phyloP scores from a whole-genome alignment of 1,139 yeast species.

The Diutina scorzettiae region DNA sequence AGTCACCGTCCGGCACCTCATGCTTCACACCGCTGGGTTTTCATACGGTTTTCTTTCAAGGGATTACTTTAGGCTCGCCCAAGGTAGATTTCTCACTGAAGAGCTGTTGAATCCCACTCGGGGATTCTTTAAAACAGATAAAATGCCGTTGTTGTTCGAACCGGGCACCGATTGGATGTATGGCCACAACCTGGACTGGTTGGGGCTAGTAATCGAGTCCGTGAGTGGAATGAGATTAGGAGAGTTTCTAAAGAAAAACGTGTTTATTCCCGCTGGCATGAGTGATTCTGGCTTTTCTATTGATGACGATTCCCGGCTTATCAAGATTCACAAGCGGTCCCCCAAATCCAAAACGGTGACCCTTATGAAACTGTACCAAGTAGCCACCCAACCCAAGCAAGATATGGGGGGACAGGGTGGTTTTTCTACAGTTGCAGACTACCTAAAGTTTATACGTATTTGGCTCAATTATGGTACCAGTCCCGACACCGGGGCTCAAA shows the following conservation, averaged over 20 bases:
- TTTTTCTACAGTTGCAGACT: conserved; percentile 32
- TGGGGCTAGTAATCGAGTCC: conserved; percentile 34
- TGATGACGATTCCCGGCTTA: conserved; percentile 7
- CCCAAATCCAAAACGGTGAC: conserved; percentile 14
- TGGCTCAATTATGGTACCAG: conserved; percentile 34
- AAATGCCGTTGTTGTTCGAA: conserved; percentile 32
- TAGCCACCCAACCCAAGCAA: conserved; percentile 8
- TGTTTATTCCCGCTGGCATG: conserved; percentile 37
- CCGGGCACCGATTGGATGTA: conserved; percentile 44
- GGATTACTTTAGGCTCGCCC: conserved; percentile 12
- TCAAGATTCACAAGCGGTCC: conserved; percentile 5
- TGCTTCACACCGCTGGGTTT: conserved; percentile 42
- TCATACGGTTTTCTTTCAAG: conserved; percentile 32
- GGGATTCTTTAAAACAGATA: not conserved
- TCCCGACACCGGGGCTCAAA: conserved; percentile 23
- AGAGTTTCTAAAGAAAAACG: conserved; percentile 23
- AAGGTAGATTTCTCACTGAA: not conserved
- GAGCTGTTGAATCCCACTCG: not conserved
- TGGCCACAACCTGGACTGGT: conserved; percentile 44
- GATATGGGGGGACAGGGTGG: conserved; percentile 42
- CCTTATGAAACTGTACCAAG: conserved; percentile 1
- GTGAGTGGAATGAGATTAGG: conserved; percentile 32
- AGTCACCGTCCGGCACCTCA: conserved; percentile 36
- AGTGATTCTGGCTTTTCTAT: conserved; percentile 6
- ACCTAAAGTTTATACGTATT: conserved; percentile 30